A percentile compares a stretch with the other conserved stretches of the same genome.
phyloP scores from a whole-genome alignment of 345 rosid genomes.

The Boechera retrofracta region DNA sequence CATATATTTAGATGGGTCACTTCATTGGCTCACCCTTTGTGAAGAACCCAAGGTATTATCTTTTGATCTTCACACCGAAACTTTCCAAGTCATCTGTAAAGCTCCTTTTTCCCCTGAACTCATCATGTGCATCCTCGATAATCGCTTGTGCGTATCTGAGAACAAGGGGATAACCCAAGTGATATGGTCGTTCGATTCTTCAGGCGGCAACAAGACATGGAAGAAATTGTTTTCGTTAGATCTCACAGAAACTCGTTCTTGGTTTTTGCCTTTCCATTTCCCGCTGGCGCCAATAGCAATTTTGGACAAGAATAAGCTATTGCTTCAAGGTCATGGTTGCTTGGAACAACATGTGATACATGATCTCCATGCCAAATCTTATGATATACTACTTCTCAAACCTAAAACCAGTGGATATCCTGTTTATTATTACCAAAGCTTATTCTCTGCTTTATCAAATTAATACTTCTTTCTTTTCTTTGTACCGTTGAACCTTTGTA shows the following conservation, averaged over 20 bases:
- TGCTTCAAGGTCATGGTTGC: background rate
- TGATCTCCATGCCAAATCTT: slow-evolving; percentile 19
- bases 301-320: slow-evolving; percentile 13
- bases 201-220: background rate
- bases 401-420: no score
- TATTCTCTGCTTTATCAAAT: no score
- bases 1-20: background rate
- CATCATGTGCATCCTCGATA: background rate
- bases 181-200: background rate
- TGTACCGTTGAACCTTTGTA: no score
- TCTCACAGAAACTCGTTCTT: background rate
- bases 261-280: background rate
- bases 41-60: background rate
- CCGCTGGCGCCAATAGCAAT: background rate
- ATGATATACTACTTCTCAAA: no score
- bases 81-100: slow-evolving; percentile 3
- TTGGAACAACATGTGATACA: background rate
- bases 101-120: background rate
- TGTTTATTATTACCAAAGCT: no score
- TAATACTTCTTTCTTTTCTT: no score
- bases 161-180: background rate
- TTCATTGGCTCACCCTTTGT: background rate
- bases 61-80: slow-evolving; percentile 7
- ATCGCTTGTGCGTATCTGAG: background rate
- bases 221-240: background rate